A percentile compares a stretch with the other conserved stretches of the same genome.
phyloP scores from a whole-genome alignment of 768 basidiomycete genomes.

The Mycena alexandri region DNA sequence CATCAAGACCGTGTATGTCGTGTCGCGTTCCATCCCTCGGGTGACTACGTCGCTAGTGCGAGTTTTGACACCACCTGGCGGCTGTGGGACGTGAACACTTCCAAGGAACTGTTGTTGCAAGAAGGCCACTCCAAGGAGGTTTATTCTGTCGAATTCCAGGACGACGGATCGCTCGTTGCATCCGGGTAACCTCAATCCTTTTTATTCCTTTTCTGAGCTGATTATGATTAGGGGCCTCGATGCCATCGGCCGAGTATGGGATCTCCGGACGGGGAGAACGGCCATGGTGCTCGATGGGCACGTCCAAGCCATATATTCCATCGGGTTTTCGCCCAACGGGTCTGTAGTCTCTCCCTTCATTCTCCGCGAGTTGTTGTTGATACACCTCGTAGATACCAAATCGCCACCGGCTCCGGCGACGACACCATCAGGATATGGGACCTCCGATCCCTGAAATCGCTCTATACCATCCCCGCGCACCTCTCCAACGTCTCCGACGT shows the following conservation, averaged over 20 bases:
- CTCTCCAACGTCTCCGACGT: slow-evolving; percentile 95
- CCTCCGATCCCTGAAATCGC: slow-evolving; percentile 90
- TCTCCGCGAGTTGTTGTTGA: slow-evolving; percentile 25
- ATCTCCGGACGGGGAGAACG: slow-evolving; percentile 92
- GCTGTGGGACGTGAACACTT: slow-evolving; percentile 91
- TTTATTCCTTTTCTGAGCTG: not conserved
- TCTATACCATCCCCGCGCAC: slow-evolving; percentile 97
- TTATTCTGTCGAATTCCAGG: slow-evolving; percentile 95
- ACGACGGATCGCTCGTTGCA: slow-evolving; percentile 92
- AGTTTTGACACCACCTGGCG: slow-evolving; percentile 99
- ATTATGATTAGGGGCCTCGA: slow-evolving; percentile 81
- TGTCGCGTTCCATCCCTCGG: slow-evolving; percentile 97
- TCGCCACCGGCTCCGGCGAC: slow-evolving; percentile 96
- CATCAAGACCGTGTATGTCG: slow-evolving; percentile 93
- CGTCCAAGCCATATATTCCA: slow-evolving; percentile 90
- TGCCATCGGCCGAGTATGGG: slow-evolving; percentile 98
- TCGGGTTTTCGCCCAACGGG: slow-evolving; percentile 97
- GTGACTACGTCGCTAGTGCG: slow-evolving; percentile 92
- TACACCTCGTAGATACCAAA: slow-evolving; percentile 80
- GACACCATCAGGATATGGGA: slow-evolving; percentile 99
- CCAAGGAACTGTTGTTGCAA: slow-evolving; percentile 88
- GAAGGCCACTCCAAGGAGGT: slow-evolving; percentile 99
- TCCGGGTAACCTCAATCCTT: slow-evolving; percentile 77
- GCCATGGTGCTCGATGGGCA: slow-evolving; percentile 99
- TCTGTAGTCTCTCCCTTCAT: slow-evolving; percentile 53